phyloP scores from a whole-genome alignment of 371 early-diverging fungal species.

The Mortierella sp. region DNA sequence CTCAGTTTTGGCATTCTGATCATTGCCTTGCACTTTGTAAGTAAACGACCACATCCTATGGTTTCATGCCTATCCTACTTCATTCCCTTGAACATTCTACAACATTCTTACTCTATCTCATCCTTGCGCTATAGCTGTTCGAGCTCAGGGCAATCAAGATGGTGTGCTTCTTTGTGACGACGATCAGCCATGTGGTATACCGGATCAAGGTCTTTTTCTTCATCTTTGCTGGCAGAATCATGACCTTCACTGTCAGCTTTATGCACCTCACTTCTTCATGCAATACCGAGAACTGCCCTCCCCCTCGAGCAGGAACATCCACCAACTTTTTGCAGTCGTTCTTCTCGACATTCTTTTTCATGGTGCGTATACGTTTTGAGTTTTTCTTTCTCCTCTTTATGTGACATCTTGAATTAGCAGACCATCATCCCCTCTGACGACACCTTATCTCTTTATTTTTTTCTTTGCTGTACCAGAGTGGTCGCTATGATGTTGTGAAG shows the following conservation, averaged over 20 bases:
- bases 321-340: neutral
- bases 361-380: constrained; percentile 16
- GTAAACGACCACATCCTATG: too few relatives aligned
- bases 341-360: constrained; percentile 16
- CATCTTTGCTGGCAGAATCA: constrained; percentile 8
- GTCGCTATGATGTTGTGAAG: constrained; percentile 19
- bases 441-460: neutral
- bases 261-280: constrained; percentile 3
- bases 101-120: too few relatives aligned
- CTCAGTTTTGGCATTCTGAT: constrained; percentile 17
- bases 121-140: constrained; percentile 9
- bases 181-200: neutral
- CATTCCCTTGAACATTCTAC: too few relatives aligned
- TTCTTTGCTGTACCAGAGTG: neutral
- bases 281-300: neutral
- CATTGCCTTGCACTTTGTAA: constrained; percentile 19
- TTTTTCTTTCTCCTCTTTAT: too few relatives aligned
- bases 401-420: neutral
- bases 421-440: neutral
- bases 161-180: constrained; percentile 10
- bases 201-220: constrained; percentile 15
- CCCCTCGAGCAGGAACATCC: neutral
- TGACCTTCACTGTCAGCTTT: constrained; percentile 14
- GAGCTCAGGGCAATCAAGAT: constrained; percentile 6
- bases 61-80: neutral